Base-by-base conservation (phyloP, 225 moss, liverwort and hornwort genomes). In the Takakia lepidozioides region DNA sequence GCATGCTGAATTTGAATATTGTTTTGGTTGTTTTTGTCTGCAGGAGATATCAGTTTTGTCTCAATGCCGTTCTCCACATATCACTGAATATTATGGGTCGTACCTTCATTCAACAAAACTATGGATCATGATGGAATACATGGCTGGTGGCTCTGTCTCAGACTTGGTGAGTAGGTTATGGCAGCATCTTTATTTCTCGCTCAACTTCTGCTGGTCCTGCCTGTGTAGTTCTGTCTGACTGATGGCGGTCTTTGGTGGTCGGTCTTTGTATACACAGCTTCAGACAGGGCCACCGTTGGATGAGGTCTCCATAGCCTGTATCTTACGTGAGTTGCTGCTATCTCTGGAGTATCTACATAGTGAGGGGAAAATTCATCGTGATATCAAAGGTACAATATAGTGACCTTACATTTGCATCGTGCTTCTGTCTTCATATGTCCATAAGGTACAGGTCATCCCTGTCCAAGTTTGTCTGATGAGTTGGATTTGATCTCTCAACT, bases 121-220 rank as follows among this genome's bases (percentile, higher is more conserved):
- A 42, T 95, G 90, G 90, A 95, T 95, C 39, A 78, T 95, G 27
- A 95, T 95, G 95, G 95, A 95, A 58, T 95, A 90, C 60, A 95
- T 95, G 95, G 95, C 95, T 47, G 90, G 95, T 53, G 95, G 95
- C 49, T 95, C 95, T 47, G 90, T 95, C 32, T 84, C 82, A 34
- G 88, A 93, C 54, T 67, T 93, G 78, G 92, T 93, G 59, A 71
- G 72, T 17, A 6, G 16, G 8, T 43, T 6, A 16, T 22, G 16
- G 21, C 43, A 17, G 16, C 1, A n/a, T n/a, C n/a, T n/a, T n/a
- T n/a, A n/a, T n/a, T n/a, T n/a, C n/a, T n/a, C n/a, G n/a, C n/a
- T n/a, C n/a, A n/a, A n/a, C n/a, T n/a, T n/a, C n/a, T n/a, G n/a
- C n/a, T n/a, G n/a, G n/a, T n/a, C n/a, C n/a, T n/a, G n/a, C n/a